Conservation (phyloP, 2,329 filamentous ascomycete species). For the Trichoderma citrinoviride region DNA sequence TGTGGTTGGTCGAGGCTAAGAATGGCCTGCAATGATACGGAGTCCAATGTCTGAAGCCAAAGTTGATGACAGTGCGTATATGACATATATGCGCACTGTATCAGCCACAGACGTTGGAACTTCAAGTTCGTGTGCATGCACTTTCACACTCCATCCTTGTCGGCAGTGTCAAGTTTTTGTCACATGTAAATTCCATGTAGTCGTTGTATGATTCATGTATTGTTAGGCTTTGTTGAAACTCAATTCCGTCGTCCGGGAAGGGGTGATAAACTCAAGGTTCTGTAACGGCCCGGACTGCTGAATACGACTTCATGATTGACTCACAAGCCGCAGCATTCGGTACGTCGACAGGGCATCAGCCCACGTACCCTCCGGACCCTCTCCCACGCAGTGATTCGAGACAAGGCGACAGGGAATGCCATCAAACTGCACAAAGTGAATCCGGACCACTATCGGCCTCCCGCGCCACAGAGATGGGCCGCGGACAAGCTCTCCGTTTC, state of each 20-base stretch:
- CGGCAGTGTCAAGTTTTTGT: neutral
- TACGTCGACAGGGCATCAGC: neutral
- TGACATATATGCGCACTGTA: neutral
- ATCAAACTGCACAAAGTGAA: neutral
- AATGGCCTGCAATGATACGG: too few species aligned
- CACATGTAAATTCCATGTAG: neutral
- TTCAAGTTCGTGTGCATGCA: neutral
- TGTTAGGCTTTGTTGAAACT: too few species aligned
- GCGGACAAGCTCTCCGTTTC: neutral
- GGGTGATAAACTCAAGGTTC: neutral
- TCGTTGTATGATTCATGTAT: neutral
- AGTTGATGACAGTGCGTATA: neutral
- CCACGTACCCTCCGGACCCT: neutral
- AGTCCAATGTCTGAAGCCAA: neutral
- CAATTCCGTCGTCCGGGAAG: too few species aligned
- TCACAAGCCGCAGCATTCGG: neutral
- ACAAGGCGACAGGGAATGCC: too few species aligned
- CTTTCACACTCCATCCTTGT: neutral
- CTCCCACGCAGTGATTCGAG: neutral
- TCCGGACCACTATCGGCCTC: neutral
- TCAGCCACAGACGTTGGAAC: neutral
- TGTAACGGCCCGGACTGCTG: neutral
- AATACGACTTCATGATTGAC: too few species aligned
- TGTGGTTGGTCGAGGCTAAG: constrained; percentile 9
- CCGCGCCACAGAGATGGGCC: neutral